Conservation (phyloP, 2,329 filamentous ascomycete genomes). For the Teratosphaeria nubilosa region DNA sequence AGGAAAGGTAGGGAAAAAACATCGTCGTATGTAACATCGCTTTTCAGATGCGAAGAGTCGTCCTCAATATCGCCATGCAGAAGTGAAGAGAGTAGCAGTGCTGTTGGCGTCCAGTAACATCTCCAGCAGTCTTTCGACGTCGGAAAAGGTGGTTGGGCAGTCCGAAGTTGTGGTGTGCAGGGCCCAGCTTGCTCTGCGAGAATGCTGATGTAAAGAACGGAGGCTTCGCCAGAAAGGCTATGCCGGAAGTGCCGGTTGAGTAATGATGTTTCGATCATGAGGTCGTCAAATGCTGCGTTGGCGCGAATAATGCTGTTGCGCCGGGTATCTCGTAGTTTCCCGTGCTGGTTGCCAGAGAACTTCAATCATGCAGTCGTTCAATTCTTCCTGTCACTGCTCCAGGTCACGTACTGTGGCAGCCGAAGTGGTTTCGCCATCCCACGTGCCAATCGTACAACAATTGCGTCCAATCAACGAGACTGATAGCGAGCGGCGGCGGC, state of each 20-base stretch:
- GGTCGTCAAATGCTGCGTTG: background rate
- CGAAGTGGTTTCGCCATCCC: background rate
- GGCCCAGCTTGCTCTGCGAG: background rate
- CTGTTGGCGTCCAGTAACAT: background rate
- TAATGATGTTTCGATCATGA: background rate
- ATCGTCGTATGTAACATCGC: background rate
- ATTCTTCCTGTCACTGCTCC: conserved; percentile 1
- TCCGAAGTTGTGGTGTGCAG: background rate
- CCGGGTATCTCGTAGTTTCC: background rate
- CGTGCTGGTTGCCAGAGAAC: background rate
- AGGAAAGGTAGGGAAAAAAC: background rate
- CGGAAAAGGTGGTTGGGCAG: background rate
- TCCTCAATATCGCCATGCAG: background rate
- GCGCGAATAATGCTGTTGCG: background rate
- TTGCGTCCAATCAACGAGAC: background rate
- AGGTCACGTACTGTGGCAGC: background rate
- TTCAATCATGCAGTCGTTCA: background rate
- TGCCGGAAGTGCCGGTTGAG: background rate
- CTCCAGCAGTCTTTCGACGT: background rate
- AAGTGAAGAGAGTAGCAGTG: background rate
- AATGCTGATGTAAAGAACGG: background rate
- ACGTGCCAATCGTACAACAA: background rate
- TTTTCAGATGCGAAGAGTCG: background rate
- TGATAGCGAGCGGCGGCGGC: background rate
- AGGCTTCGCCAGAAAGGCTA: background rate